Percentiles rank a stretch among this genome's conserved stretches.
phyloP scores from a whole-genome alignment of 345 rosid genomes.

The Sisymbrium irio region DNA sequence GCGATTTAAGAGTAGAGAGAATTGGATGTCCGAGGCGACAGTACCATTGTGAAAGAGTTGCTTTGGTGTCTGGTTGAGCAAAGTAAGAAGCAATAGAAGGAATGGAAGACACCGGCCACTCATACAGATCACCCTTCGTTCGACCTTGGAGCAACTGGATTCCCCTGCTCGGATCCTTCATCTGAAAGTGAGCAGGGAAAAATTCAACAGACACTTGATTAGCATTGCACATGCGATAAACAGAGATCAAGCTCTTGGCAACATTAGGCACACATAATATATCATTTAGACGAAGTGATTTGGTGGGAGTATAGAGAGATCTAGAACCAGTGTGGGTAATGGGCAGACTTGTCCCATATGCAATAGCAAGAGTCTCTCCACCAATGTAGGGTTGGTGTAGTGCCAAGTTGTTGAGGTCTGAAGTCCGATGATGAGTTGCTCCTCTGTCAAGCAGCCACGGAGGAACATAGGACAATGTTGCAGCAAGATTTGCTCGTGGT shows the following conservation, averaged over 20 bases:
- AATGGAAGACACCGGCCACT: no score
- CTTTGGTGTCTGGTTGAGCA: no score
- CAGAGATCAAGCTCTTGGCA: not conserved
- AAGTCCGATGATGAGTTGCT: not conserved
- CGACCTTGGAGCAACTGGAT: not conserved
- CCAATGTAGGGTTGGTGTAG: not conserved
- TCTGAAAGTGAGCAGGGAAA: not conserved
- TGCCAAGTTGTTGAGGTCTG: not conserved
- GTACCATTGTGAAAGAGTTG: no score
- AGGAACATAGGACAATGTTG: accelerated
- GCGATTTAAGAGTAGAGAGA: no score
- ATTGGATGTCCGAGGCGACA: no score
- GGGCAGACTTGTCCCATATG: not conserved
- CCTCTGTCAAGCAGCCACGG: not conserved
- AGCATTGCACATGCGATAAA: not conserved
- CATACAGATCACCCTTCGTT: no score
- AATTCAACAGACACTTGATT: not conserved
- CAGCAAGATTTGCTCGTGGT: not conserved
- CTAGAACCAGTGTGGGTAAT: not conserved
- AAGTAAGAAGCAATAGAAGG: no score
- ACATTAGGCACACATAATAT: not conserved
- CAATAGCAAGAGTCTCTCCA: not conserved
- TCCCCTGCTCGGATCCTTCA: not conserved
- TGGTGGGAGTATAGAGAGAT: no score
- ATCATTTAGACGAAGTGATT: not conserved